Evolutionary conservation across 306 rosid species (phyloP), one percentile per base, ranked within the genome.

Genomic region (Begonia fuchsioides): DNA sequence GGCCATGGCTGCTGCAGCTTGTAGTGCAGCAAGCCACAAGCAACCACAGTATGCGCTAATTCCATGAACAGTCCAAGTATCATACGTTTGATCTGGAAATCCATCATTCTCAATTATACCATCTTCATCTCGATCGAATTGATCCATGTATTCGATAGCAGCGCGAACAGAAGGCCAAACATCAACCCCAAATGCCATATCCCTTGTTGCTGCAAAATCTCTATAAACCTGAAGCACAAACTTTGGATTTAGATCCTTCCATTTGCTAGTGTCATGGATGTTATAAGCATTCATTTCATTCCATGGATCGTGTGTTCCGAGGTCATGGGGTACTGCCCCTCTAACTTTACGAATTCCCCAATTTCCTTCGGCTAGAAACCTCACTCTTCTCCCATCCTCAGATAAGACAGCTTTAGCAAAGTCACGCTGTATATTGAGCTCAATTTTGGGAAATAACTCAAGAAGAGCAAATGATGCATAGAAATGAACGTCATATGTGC

Each of bases 241-340:
- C 62, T 90, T 90, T 3, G 98, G 90, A 64, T 90, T 90, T 78
- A 90, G 61, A 81, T 90, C 95, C 71, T 90, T 90, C 97, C 98
- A 90, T 68, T 72, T 75, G 61, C 98, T 79, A 32, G 98, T 81
- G 57, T 90, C 98, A 59, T 90, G 98, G 55, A 90, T 85, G 68
- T 90, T 90, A 55, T 85, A 90, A 18, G 94, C 98, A 68, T 90
- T 90, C 95, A 90, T 85, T 61, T 90, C 98, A 49, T 63, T 53
- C 97, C 97, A 90, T 8, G 98, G 95, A 67, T 90, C 98, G 51
- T 90, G 98, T 47, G 92, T 90, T 58, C 98, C 98, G 59, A 90
- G 71, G 68, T 90, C 98, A 68, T 90, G 98, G 48, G 98, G 95
- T 44, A 90, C 74, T 35, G 95, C 98, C 32, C 98, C 98, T 68